Percentiles rank a stretch among this genome's conserved stretches.
Evolutionary conservation across 2,329 filamentous ascomycete species (phyloP).

Genomic region (Aspergillus ibericus): DNA sequence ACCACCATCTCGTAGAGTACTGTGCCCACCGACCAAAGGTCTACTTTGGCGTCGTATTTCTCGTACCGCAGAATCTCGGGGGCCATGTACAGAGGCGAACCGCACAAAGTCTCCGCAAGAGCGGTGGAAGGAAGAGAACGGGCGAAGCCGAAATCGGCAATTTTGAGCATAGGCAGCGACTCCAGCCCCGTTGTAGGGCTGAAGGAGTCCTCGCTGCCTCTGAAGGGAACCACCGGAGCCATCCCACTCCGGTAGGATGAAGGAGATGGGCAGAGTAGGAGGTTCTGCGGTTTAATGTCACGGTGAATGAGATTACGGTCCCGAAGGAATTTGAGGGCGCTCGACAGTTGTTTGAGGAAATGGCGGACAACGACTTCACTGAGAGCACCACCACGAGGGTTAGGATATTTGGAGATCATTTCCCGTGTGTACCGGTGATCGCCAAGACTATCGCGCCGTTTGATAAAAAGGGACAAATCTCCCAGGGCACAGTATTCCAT

Average conservation of each 20-base stretch:
- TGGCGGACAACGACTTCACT: constrained; percentile 96
- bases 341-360: constrained; percentile 91
- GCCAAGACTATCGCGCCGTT: constrained; percentile 79
- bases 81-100: constrained; percentile 97
- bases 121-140: constrained; percentile 86
- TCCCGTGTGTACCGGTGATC: constrained; percentile 80
- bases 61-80: constrained; percentile 96
- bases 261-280: constrained; percentile 81
- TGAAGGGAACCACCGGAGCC: constrained; percentile 66
- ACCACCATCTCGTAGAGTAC: constrained; percentile 95
- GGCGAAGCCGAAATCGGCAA: constrained; percentile 98
- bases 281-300: constrained; percentile 96
- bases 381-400: constrained; percentile 76
- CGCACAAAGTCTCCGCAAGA: constrained; percentile 92
- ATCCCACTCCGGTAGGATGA: constrained; percentile 65
- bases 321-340: constrained; percentile 85
- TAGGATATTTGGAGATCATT: constrained; percentile 92
- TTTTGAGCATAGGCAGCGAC: constrained; percentile 91
- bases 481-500: constrained; percentile 99
- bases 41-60: constrained; percentile 94
- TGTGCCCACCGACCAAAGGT: constrained; percentile 96
- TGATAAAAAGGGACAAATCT: constrained; percentile 93
- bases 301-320: constrained; percentile 87
- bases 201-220: constrained; percentile 77
- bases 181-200: constrained; percentile 77